Evolutionary conservation across 768 basidiomycete species (phyloP).

Genomic region (Calocera viscosa): DNA sequence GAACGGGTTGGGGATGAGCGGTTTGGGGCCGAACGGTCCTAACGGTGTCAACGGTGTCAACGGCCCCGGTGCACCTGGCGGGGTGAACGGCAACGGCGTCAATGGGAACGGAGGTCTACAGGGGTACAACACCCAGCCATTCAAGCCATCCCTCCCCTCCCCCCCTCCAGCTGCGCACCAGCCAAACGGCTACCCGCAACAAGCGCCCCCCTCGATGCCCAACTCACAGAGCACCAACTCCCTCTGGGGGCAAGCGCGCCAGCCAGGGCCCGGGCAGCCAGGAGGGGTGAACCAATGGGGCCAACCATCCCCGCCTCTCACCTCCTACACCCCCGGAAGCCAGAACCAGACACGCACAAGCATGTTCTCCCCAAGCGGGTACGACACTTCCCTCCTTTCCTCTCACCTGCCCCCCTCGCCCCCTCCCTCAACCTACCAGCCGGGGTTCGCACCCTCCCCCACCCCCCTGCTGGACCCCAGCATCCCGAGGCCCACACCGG

Average conservation of each 20-base stretch:
- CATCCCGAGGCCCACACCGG: slow-evolving; percentile 2
- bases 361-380: slow-evolving; percentile 1
- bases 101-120: too few relatives aligned
- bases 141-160: not conserved
- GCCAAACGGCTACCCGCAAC: not conserved
- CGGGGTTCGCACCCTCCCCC: slow-evolving; percentile 1
- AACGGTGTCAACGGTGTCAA: not conserved
- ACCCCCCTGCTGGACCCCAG: not conserved
- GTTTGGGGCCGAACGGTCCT: not conserved
- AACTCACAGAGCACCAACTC: not conserved
- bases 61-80: not conserved
- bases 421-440: not conserved
- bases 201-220: not conserved
- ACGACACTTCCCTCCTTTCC: not conserved
- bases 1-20: not conserved
- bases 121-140: not conserved
- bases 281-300: not conserved
- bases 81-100: not conserved
- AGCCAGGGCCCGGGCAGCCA: not conserved
- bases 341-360: not conserved
- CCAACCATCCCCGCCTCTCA: not conserved
- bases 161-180: not conserved
- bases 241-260: not conserved
- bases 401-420: not conserved
- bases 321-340: not conserved